These are phyloP conservation scores for Mycena latifolia DNA, from an alignment of 768 basidiomycete species.

Conservation along the genomic window DNA sequence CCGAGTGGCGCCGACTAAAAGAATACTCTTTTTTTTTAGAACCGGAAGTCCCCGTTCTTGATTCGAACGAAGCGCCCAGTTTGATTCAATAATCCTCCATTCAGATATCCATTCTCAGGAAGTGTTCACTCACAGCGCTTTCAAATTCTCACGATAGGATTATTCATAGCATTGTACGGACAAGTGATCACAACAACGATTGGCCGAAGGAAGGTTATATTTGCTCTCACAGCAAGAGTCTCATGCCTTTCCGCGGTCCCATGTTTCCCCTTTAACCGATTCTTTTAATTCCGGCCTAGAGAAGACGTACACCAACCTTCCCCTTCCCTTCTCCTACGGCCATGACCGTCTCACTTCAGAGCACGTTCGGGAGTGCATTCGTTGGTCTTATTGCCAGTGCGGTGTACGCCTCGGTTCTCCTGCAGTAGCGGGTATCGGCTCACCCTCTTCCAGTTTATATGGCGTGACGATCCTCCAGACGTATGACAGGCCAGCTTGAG, in stretches of 20 bases:
- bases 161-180: background rate
- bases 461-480: constrained; percentile 61
- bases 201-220: constrained; percentile 13
- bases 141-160: constrained; percentile 11
- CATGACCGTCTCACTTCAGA: constrained; percentile 43
- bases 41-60: background rate
- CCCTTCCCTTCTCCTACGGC: constrained; percentile 9
- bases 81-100: background rate
- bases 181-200: constrained; percentile 13
- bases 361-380: constrained; percentile 59
- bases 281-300: constrained; percentile 4
- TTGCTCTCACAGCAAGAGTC: background rate
- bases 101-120: constrained; percentile 3
- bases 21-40: background rate
- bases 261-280: constrained; percentile 18
- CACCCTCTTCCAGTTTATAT: constrained; percentile 50
- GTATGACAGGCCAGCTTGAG: constrained; percentile 39
- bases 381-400: constrained; percentile 58
- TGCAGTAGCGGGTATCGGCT: constrained; percentile 10
- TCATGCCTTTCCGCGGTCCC: constrained; percentile 13
- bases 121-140: background rate
- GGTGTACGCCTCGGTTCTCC: constrained; percentile 47
- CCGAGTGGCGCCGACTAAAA: too few relatives aligned
- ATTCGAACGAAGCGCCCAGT: background rate
- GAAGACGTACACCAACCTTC: background rate